These are phyloP conservation scores for Eragrostis tef DNA, from an alignment of 202 grass and related monocot species.

Conservation along the genomic window DNA sequence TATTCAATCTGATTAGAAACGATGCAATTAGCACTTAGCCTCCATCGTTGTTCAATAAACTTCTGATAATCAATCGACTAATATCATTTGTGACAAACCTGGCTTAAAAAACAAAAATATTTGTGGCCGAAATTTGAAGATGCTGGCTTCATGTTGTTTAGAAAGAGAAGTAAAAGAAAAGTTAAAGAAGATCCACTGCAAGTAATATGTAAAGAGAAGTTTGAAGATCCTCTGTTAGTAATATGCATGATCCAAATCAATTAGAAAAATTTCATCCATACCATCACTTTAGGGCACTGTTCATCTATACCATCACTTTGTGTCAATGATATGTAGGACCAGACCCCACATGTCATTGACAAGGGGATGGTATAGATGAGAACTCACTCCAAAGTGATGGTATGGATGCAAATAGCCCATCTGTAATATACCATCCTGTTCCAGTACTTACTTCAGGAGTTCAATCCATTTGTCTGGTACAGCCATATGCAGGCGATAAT, in stretches of 20 bases:
- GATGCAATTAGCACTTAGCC: background rate
- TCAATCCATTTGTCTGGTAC: conserved; percentile 97
- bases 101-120: background rate
- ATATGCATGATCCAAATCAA: conserved; percentile 27
- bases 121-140: background rate
- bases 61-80: conserved; percentile 6
- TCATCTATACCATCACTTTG: too few relatives aligned
- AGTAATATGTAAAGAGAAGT: background rate
- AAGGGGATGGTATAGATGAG: too few relatives aligned
- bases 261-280: too few relatives aligned
- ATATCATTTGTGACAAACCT: background rate
- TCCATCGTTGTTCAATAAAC: background rate
- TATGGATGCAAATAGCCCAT: too few relatives aligned
- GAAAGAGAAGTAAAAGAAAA: background rate
- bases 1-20: background rate
- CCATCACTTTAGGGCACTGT: too few relatives aligned
- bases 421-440: too few relatives aligned
- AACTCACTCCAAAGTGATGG: too few relatives aligned
- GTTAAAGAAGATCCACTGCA: background rate
- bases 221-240: background rate
- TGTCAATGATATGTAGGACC: too few relatives aligned
- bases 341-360: too few relatives aligned
- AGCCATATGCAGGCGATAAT: conserved; percentile 95
- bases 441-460: conserved; percentile 77
- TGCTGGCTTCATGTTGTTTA: background rate